Evolutionary conservation across 495 filamentous ascomycete genomes (phyloP).

Genomic region (Trichoderma reesei): DNA sequence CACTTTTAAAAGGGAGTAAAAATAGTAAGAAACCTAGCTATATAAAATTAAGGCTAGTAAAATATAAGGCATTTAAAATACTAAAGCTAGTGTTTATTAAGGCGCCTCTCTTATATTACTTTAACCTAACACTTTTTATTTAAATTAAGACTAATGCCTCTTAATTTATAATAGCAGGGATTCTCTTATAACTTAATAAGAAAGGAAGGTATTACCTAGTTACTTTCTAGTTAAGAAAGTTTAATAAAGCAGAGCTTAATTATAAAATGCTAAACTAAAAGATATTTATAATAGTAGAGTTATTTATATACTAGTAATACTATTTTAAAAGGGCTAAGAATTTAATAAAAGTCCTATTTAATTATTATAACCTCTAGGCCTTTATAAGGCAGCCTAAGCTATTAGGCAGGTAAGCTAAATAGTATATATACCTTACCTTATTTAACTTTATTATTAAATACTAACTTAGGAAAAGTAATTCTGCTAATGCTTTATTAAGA

Average conservation of each 20-base stretch:
- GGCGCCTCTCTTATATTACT: too few species aligned
- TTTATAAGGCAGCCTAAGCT: background rate
- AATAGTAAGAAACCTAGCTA: too few species aligned
- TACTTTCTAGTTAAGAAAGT: too few species aligned
- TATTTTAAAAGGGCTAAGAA: background rate
- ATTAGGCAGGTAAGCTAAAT: background rate
- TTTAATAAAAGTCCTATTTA: background rate
- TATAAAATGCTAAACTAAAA: too few species aligned
- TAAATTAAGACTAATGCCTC: too few species aligned
- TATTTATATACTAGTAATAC: constrained; percentile 6
- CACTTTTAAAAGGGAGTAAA: too few species aligned
- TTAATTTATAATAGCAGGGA: background rate
- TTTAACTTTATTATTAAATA: background rate
- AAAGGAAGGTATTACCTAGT: too few species aligned
- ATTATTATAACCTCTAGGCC: background rate
- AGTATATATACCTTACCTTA: background rate
- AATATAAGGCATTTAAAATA: too few species aligned
- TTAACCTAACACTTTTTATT: too few species aligned
- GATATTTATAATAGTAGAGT: background rate
- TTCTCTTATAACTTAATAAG: background rate
- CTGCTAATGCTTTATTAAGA: background rate
- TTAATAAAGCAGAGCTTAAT: too few species aligned
- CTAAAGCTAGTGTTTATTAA: too few species aligned
- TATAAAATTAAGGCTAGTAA: too few species aligned
- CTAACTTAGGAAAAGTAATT: background rate